Evolutionary conservation across 192 early-diverging fungal species (phyloP), one percentile per base, ranked within the genome.

Genomic region (Linnemannia elongata): DNA sequence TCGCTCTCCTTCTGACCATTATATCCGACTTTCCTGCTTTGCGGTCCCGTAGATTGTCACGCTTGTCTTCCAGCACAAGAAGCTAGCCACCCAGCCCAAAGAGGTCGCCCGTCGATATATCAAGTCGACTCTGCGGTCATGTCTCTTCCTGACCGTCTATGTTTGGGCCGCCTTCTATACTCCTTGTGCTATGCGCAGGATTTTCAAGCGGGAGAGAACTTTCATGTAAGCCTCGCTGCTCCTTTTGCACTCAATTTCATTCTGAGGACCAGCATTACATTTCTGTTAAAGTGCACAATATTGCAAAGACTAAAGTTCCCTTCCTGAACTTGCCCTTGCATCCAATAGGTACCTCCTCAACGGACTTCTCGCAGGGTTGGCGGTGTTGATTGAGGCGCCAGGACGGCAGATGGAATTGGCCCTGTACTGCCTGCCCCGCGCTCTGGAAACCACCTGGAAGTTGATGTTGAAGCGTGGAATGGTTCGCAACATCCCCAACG

Each of bases 401-500:
- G 91, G 93, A 8, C 91, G 95, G 47, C 93, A 93, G 55, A 77
- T 94, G 83, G 97, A 98, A 81, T 89, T 98, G 49, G 96, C 92
- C 20, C 88, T 98, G 84, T 98, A 98, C 82, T 96, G 94, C 80
- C 83, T 97, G 39, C 92, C 97, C 57, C 92, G 97, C 54, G 96
- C 96, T 0, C 63, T 97, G 42, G 96, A 96, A 82, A 90, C 91
- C 10, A 81, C 89, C 10, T 97, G 96, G 96, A 92, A 93, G 17
- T 24, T 87, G 47, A 20, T 92, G 68, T 88, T 94, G 41, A 90
- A 92, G 72, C 88, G 86, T 52, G 92, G 93, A 15, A 88, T 92
- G 82, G 93, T 92, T 74, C 86, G 80, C 42, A 91, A 94, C 70
- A 88, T 96, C 24, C 91, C 90, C 30, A 88, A 94, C 78, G 96